Conservation (phyloP, 306 rosid genomes). For the Medicago lupulina region DNA sequence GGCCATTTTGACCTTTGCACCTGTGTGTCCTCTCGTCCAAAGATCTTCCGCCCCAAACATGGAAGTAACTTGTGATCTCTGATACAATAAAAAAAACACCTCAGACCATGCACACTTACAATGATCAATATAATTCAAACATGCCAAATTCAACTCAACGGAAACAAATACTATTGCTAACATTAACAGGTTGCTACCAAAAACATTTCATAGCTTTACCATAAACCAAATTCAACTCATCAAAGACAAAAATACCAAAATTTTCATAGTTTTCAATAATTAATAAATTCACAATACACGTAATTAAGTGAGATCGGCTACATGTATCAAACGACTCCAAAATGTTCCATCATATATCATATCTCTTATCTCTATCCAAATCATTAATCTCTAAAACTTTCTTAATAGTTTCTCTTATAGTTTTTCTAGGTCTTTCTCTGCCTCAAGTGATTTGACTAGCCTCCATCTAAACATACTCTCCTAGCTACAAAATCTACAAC, state of each 20-base stretch:
- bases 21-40: constrained; percentile 87
- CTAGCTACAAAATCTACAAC: neutral
- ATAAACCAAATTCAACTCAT: neutral
- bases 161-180: constrained; percentile 1
- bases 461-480: neutral
- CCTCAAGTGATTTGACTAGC: neutral
- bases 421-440: neutral
- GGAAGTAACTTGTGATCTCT: constrained; percentile 94
- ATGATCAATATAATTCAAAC: constrained; percentile 16
- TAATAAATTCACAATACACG: neutral
- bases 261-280: neutral
- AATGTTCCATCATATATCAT: neutral
- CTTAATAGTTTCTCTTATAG: neutral
- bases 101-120: constrained; percentile 20
- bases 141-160: constrained; percentile 16
- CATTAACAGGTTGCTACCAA: constrained; percentile 10
- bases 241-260: neutral
- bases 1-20: constrained; percentile 93
- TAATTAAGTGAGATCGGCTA: neutral
- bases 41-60: constrained; percentile 86
- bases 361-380: neutral
- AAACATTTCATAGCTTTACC: constrained; percentile 7
- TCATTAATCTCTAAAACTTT: neutral
- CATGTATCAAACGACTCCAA: neutral
- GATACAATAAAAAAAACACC: constrained; percentile 40